Conservation (phyloP, 345 rosid genomes). For the Kernera saxatilis region DNA sequence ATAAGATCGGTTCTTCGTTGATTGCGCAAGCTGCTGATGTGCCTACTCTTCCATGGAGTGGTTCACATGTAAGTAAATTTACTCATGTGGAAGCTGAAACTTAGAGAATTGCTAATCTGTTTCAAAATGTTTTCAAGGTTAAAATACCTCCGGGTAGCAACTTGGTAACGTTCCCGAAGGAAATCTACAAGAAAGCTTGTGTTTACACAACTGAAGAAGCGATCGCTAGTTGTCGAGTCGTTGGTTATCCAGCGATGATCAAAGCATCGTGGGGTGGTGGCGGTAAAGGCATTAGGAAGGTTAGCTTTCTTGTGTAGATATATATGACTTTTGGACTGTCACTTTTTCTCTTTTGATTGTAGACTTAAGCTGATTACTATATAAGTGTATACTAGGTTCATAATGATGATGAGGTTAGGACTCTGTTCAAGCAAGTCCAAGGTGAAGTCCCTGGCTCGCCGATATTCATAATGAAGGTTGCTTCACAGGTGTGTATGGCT, state of each 20-base stretch:
- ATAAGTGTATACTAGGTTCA: slow-evolving; percentile 52
- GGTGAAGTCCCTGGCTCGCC: slow-evolving; percentile 99
- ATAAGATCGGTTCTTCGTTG: slow-evolving; percentile 95
- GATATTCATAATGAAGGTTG: slow-evolving; percentile 99
- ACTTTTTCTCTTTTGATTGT: background rate
- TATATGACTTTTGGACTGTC: background rate
- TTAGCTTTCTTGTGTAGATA: slow-evolving; percentile 27
- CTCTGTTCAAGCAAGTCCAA: slow-evolving; percentile 95
- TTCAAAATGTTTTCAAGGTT: slow-evolving; percentile 52
- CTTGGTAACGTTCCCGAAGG: slow-evolving; percentile 75
- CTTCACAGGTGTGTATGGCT: slow-evolving; percentile 85
- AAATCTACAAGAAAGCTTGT: slow-evolving; percentile 82
- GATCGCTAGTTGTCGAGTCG: slow-evolving; percentile 85
- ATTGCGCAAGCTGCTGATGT: slow-evolving; percentile 98
- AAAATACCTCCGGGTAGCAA: slow-evolving; percentile 62
- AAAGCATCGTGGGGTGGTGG: slow-evolving; percentile 99
- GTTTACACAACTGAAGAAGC: slow-evolving; percentile 96
- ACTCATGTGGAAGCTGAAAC: background rate
- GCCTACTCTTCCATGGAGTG: slow-evolving; percentile 99
- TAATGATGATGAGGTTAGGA: slow-evolving; percentile 92
- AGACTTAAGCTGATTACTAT: background rate
- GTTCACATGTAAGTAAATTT: slow-evolving; percentile 63
- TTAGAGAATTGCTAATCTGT: background rate
- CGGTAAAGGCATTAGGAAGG: slow-evolving; percentile 99
- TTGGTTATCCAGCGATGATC: slow-evolving; percentile 99